phyloP scores from a whole-genome alignment of 2,329 filamentous ascomycete genomes.

The Stemphylium lycopersici region DNA sequence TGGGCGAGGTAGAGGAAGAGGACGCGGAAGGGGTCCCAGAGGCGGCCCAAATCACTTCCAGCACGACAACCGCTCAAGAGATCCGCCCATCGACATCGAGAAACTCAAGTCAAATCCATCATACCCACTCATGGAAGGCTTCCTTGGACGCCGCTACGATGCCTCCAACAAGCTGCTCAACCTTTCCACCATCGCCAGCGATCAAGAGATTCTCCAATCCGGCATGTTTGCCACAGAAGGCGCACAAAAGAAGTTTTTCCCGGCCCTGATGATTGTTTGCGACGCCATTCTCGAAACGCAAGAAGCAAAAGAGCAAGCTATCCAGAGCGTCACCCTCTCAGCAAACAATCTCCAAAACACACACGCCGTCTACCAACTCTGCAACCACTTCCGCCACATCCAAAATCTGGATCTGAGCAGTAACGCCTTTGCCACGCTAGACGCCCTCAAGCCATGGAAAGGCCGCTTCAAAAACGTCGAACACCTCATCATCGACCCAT shows the following conservation, averaged over 20 bases:
- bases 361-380: constrained; percentile 72
- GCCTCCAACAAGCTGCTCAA: constrained; percentile 75
- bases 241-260: constrained; percentile 85
- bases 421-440: constrained; percentile 75
- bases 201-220: constrained; percentile 72
- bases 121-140: constrained; percentile 70
- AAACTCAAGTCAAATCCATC: constrained; percentile 24
- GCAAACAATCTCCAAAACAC: constrained; percentile 80
- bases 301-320: constrained; percentile 75
- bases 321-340: constrained; percentile 81
- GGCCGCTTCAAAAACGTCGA: constrained; percentile 79
- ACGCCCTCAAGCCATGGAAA: constrained; percentile 75
- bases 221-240: constrained; percentile 76
- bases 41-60: constrained; percentile 20
- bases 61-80: constrained; percentile 62
- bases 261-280: constrained; percentile 86
- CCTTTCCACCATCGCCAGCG: constrained; percentile 76
- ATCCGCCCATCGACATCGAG: constrained; percentile 67
- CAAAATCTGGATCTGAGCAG: constrained; percentile 87
- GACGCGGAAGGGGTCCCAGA: constrained; percentile 23
- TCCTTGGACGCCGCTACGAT: constrained; percentile 78
- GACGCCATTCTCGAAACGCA: constrained; percentile 75
- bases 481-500: constrained; percentile 71
- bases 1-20: constrained; percentile 24
- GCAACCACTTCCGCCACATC: constrained; percentile 81